Base-by-base conservation (phyloP, 495 filamentous ascomycete species). In the Amphirosellinia nigrospora region DNA sequence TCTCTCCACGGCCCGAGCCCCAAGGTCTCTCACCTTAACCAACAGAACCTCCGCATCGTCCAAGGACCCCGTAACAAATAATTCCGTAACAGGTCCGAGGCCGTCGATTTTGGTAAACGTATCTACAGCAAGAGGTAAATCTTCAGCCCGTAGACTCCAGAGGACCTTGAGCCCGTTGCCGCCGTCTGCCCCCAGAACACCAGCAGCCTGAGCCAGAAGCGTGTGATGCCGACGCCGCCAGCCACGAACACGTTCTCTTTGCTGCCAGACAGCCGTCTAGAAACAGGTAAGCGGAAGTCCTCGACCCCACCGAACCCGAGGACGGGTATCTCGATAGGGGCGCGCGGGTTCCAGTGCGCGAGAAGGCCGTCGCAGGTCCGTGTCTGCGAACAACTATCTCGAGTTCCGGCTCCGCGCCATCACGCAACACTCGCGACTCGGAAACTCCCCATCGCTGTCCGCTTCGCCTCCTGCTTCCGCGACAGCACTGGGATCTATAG, bases 191-290 rank as follows among this genome's bases (percentile, higher is more conserved):
- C 70, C 68, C 2, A 87, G 75, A 16, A 89, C 70, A 13, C 76
- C 76, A 3, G 80, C 74, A 23, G 89, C 81, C 67, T 93, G 90
- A 5, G 89, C 86, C 36, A 95, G 83, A 11, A 95, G 70, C 3
- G 92, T 43, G 92, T 96, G 70, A 95, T 92, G 2, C 93, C 93
- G 19, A 96, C 91, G 1, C 93, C 93, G 1, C 88, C 91, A 50
- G 91, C 91, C 8, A 94, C 79, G 73, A 92, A 94, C 3, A 86
- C 82, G 13, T 64, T 78, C 36, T 60, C 50, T 26, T 21, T 13
- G 77, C 67, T 56, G n/a, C n/a, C n/a, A n/a, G n/a, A n/a, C n/a
- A 71, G 71, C 21, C 70, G 68, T 15, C 36, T 58, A 39, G 13
- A 32, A 71, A 70, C 19, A 72, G 77, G 58, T 75, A 82, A 52